Percentiles rank a stretch among this genome's conserved stretches.
Conservation (phyloP, 192 early-diverging fungal genomes). For the Obelidium mucronatum region DNA sequence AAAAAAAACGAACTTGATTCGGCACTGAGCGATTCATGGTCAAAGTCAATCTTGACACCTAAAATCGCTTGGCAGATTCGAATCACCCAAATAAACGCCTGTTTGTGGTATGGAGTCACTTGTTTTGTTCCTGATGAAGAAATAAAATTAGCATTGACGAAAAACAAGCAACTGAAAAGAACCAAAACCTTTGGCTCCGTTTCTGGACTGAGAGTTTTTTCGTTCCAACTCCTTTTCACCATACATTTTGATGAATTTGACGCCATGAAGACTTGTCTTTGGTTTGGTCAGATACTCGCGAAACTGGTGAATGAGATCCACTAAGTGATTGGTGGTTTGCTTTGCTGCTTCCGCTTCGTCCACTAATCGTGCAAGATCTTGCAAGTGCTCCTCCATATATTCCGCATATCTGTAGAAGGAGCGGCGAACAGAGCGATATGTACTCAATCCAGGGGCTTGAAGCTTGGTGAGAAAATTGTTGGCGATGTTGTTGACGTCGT, state of each 20-base stretch:
- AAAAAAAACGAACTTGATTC: background rate
- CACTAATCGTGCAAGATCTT: background rate
- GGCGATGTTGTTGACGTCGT: background rate
- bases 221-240: background rate
- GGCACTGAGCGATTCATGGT: background rate
- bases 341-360: background rate
- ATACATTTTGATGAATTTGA: background rate
- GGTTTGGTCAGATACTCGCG: background rate
- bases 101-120: background rate
- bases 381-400: background rate
- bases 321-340: background rate
- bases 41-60: background rate
- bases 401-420: background rate
- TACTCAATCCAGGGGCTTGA: background rate
- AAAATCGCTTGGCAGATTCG: background rate
- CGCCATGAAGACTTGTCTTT: background rate
- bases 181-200: background rate
- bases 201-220: background rate
- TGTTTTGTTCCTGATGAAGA: background rate
- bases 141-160: background rate
- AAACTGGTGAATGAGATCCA: background rate
- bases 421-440: background rate
- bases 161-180: background rate
- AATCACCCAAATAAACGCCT: background rate
- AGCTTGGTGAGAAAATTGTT: background rate